Percentiles rank a stretch among this genome's conserved stretches.
Evolutionary conservation across 805 yeast genomes (phyloP).

Genomic region (Hanseniaspora occidentalis): DNA sequence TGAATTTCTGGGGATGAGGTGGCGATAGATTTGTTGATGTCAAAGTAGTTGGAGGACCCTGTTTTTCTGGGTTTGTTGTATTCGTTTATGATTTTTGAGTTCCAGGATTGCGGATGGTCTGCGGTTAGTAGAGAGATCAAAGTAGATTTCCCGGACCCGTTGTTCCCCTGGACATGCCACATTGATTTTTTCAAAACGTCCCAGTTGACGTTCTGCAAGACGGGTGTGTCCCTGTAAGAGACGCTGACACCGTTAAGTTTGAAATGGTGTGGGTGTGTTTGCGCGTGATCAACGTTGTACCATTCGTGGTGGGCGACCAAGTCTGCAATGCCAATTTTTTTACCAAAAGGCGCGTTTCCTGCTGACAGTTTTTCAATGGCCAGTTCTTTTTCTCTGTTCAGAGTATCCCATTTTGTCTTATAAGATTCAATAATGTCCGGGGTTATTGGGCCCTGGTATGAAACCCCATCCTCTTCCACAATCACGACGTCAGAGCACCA

Average conservation of each 20-base stretch:
- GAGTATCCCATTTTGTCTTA: constrained; percentile 13
- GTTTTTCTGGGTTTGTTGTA: constrained; percentile 52
- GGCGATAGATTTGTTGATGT: constrained; percentile 69
- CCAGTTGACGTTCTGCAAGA: constrained; percentile 55
- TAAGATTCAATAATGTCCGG: not conserved
- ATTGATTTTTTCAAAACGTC: constrained; percentile 54
- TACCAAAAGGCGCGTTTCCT: too few species aligned
- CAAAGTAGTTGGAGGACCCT: constrained; percentile 67
- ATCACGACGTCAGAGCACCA: constrained; percentile 71
- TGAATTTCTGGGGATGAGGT: constrained; percentile 88
- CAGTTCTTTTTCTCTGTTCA: constrained; percentile 12
- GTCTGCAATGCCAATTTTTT: constrained; percentile 10
- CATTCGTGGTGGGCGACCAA: constrained; percentile 16
- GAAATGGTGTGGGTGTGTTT: constrained; percentile 16
- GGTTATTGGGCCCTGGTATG: constrained; percentile 33
- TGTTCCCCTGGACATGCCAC: constrained; percentile 83
- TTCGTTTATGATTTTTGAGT: constrained; percentile 45
- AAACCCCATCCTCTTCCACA: constrained; percentile 34
- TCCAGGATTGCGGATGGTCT: constrained; percentile 97
- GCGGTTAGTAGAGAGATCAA: constrained; percentile 73
- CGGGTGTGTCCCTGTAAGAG: constrained; percentile 46
- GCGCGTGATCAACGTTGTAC: constrained; percentile 7
- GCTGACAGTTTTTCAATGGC: not conserved
- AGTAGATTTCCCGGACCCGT: constrained; percentile 92
- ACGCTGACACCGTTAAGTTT: constrained; percentile 55